Evolutionary conservation across 352 stramenopile species (phyloP).

Genomic region (Phytophthora sp.): DNA sequence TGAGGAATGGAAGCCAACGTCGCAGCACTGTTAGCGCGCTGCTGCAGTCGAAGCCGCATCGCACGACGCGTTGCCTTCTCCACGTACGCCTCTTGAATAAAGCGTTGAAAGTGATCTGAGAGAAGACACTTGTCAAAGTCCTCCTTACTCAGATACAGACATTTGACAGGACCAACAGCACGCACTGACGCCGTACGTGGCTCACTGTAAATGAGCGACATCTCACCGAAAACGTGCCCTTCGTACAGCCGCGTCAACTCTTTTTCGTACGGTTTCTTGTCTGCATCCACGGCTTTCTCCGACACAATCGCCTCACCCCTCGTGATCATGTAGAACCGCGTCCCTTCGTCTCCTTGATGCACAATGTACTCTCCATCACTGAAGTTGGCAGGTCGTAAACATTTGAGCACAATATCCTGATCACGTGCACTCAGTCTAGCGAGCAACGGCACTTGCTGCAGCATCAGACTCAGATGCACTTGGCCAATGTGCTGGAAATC

Average conservation of each 20-base stretch:
- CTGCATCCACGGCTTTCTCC: slow-evolving; percentile 54
- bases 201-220: slow-evolving; percentile 90
- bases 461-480: slow-evolving; percentile 88
- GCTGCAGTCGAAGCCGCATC: slow-evolving; percentile 79
- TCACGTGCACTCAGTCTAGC: slow-evolving; percentile 71
- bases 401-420: slow-evolving; percentile 84
- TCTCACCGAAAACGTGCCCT: slow-evolving; percentile 89
- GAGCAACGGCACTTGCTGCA: slow-evolving; percentile 85
- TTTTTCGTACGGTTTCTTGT: slow-evolving; percentile 64
- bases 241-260: slow-evolving; percentile 88
- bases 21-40: slow-evolving; percentile 48
- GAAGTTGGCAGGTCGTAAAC: slow-evolving; percentile 84
- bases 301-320: slow-evolving; percentile 83
- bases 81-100: slow-evolving; percentile 88
- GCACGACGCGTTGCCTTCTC: slow-evolving; percentile 84
- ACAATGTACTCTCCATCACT: slow-evolving; percentile 90
- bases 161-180: slow-evolving; percentile 82
- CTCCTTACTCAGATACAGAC: slow-evolving; percentile 85
- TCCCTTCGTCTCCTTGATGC: slow-evolving; percentile 87
- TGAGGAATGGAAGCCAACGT: slow-evolving; percentile 25
- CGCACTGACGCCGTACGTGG: slow-evolving; percentile 84
- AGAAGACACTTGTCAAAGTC: slow-evolving; percentile 89
- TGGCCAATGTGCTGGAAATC: slow-evolving; percentile 90
- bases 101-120: slow-evolving; percentile 84
- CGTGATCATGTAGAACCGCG: slow-evolving; percentile 92